Conservation (phyloP, 192 early-diverging fungal genomes). For the Entophlyctis helioformis region DNA sequence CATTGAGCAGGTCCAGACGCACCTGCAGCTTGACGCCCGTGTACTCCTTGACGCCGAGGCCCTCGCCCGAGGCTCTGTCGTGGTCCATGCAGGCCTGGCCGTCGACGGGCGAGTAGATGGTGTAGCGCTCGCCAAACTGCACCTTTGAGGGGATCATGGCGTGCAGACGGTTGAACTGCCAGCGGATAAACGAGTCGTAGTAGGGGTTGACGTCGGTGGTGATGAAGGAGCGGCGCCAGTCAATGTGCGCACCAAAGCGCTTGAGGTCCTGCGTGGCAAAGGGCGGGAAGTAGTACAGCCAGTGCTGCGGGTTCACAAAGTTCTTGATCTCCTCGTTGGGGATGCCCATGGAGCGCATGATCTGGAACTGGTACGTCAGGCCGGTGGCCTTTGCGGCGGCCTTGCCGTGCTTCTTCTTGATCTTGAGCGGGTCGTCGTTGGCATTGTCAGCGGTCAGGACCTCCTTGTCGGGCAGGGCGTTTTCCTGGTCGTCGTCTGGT, state of each 20-base stretch:
- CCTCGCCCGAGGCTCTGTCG: constrained; percentile 89
- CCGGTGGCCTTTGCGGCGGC: constrained; percentile 73
- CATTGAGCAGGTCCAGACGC: constrained; percentile 32
- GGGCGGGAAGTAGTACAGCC: constrained; percentile 92
- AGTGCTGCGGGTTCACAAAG: constrained; percentile 83
- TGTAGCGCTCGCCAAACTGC: constrained; percentile 93
- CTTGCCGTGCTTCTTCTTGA: constrained; percentile 69
- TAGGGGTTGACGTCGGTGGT: constrained; percentile 97
- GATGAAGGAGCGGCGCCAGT: constrained; percentile 95
- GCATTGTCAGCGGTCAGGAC: too few relatives aligned
- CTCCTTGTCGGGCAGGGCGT: too few relatives aligned
- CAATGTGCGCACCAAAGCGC: constrained; percentile 53
- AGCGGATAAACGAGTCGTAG: constrained; percentile 95
- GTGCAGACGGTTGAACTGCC: constrained; percentile 91
- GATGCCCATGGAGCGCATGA: constrained; percentile 83
- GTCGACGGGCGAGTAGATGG: constrained; percentile 91
- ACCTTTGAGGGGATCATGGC: constrained; percentile 55
- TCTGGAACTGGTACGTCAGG: constrained; percentile 90
- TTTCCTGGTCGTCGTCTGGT: too few relatives aligned
- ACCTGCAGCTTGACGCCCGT: constrained; percentile 91
- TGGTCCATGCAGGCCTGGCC: constrained; percentile 99
- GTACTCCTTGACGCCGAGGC: constrained; percentile 87
- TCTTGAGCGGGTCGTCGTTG: constrained; percentile 50
- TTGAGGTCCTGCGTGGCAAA: constrained; percentile 69
- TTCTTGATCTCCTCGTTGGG: constrained; percentile 78